Conservation (phyloP, 1,139 yeast species). For the Nakaseomyces kungkrabaensis region DNA sequence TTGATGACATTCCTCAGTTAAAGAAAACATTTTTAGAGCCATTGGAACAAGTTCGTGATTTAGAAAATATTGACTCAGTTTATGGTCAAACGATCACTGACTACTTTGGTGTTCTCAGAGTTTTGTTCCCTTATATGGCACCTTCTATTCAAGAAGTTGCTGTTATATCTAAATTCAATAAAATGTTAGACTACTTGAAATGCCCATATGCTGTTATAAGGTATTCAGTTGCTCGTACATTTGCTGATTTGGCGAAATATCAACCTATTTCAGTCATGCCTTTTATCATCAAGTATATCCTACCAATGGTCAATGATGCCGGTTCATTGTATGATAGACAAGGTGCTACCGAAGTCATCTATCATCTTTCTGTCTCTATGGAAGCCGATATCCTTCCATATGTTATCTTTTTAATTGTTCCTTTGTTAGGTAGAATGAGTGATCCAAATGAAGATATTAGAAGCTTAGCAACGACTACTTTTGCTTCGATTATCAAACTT, state of each 20-base stretch:
- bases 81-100: slow-evolving; percentile 80
- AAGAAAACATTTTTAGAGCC: slow-evolving; percentile 61
- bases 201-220: slow-evolving; percentile 73
- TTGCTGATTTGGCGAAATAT: slow-evolving; percentile 72
- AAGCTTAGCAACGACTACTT: slow-evolving; percentile 84
- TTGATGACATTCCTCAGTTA: slow-evolving; percentile 59
- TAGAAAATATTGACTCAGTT: slow-evolving; percentile 35
- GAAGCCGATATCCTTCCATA: slow-evolving; percentile 86
- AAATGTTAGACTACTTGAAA: slow-evolving; percentile 51
- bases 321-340: slow-evolving; percentile 71
- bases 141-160: slow-evolving; percentile 36
- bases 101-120: slow-evolving; percentile 72
- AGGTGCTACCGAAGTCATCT: slow-evolving; percentile 88
- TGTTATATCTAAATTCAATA: slow-evolving; percentile 39
- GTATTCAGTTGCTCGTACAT: slow-evolving; percentile 82
- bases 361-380: slow-evolving; percentile 78
- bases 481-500: slow-evolving; percentile 89
- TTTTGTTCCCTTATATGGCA: slow-evolving; percentile 58
- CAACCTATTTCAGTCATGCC: slow-evolving; percentile 70
- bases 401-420: slow-evolving; percentile 90
- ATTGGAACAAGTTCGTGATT: slow-evolving; percentile 32
- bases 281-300: slow-evolving; percentile 60
- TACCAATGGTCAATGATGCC: slow-evolving; percentile 78
- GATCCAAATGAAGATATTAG: slow-evolving; percentile 89
- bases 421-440: slow-evolving; percentile 96